These are phyloP conservation scores for Suillus weaverae DNA, from an alignment of 768 basidiomycete species.

Conservation along the genomic window DNA sequence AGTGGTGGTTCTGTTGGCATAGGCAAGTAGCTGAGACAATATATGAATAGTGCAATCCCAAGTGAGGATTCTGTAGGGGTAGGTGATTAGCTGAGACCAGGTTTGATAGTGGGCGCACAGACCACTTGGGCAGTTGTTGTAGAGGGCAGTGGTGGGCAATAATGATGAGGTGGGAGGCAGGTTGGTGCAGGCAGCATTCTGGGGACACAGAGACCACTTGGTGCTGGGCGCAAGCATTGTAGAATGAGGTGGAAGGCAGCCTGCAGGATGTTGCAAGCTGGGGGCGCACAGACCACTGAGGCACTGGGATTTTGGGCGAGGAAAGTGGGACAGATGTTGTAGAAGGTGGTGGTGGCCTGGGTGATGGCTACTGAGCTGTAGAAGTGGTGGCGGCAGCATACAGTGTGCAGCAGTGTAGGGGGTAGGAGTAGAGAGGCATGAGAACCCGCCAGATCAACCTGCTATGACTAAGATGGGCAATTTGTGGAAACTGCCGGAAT, in stretches of 20 bases:
- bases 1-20: constrained; percentile 35
- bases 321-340: not conserved
- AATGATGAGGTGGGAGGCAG: not conserved
- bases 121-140: not conserved
- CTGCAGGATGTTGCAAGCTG: not conserved
- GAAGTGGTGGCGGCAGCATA: not conserved
- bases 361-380: not conserved
- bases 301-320: not conserved
- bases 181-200: not conserved
- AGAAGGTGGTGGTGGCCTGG: not conserved
- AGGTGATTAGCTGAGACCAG: constrained; percentile 59
- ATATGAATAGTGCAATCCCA: constrained; percentile 44
- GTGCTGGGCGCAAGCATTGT: not conserved
- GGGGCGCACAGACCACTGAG: not conserved
- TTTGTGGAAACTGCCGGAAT: not conserved
- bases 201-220: not conserved
- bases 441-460: not conserved
- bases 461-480: not conserved
- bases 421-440: not conserved
- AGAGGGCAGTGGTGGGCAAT: not conserved
- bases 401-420: not conserved
- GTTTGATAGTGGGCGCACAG: constrained; percentile 18
- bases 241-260: not conserved
- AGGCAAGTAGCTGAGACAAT: no score
- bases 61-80: constrained; percentile 57